Conservation (phyloP, 768 basidiomycete genomes). For the Boletales sp. region DNA sequence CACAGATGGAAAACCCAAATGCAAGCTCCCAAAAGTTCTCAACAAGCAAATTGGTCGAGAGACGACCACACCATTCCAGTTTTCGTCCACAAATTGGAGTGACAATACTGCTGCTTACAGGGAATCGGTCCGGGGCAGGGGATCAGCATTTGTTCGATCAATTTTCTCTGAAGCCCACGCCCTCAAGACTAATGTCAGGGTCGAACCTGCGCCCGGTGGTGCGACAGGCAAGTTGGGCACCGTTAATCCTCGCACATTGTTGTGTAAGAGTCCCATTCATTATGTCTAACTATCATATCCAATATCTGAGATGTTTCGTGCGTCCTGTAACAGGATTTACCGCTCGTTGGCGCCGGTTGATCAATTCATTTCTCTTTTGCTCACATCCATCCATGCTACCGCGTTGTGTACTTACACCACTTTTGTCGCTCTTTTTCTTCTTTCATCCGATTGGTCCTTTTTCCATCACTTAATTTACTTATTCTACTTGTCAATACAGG, state of each 20-base stretch:
- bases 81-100: background rate
- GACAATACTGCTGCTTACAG: background rate
- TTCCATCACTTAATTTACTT: background rate
- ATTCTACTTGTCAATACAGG: background rate
- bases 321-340: background rate
- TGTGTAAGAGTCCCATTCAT: background rate
- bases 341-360: too few relatives aligned
- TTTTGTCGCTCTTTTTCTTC: background rate
- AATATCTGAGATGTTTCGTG: background rate
- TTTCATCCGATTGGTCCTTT: background rate
- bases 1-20: background rate
- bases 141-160: background rate
- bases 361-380: too few relatives aligned
- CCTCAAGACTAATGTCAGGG: background rate
- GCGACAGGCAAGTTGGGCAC: background rate
- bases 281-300: background rate
- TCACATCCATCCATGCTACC: background rate
- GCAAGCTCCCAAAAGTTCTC: slow-evolving; percentile 5
- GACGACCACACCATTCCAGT: background rate
- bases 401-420: background rate
- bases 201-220: background rate
- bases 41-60: slow-evolving; percentile 4
- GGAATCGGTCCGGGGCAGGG: background rate
- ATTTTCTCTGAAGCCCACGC: background rate
- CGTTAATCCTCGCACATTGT: background rate